Conservation (phyloP, 352 stramenopile species). For the Peronosclerospora sorghi region DNA sequence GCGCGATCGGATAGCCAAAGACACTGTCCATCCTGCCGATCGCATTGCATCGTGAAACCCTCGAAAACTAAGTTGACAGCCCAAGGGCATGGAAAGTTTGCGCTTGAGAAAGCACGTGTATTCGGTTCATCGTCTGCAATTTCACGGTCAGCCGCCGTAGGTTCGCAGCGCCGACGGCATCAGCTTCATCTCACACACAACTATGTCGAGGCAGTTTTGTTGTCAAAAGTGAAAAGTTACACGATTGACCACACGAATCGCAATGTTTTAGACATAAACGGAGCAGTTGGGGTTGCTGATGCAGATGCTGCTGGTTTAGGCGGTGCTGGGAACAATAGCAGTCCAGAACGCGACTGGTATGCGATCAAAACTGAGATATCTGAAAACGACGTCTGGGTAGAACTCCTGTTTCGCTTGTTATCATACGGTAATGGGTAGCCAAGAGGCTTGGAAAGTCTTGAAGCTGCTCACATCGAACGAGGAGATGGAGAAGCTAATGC, state of each 20-base stretch:
- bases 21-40: conserved; percentile 51
- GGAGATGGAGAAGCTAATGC: conserved; percentile 59
- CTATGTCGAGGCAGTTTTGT: conserved; percentile 45
- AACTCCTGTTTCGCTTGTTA: conserved; percentile 41
- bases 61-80: conserved; percentile 62
- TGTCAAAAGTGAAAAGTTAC: conserved; percentile 57
- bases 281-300: conserved; percentile 15
- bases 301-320: conserved; percentile 13
- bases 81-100: conserved; percentile 54
- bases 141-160: conserved; percentile 11
- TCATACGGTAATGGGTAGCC: conserved; percentile 33
- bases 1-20: conserved; percentile 49
- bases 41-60: conserved; percentile 54
- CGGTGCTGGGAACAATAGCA: conserved; percentile 29
- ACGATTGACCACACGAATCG: conserved; percentile 41
- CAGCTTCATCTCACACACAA: conserved; percentile 22
- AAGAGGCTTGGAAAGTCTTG: conserved; percentile 69
- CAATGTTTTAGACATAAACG: conserved; percentile 30
- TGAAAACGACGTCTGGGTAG: conserved; percentile 27
- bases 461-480: conserved; percentile 55
- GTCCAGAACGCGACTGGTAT: conserved; percentile 51
- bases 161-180: conserved; percentile 16
- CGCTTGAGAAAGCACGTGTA: conserved; percentile 52
- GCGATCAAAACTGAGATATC: conserved; percentile 56
- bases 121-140: conserved; percentile 17